Percentiles rank a stretch among this genome's conserved stretches.
Evolutionary conservation across 257 asterid species (phyloP).

Genomic region (Ajuga chamaepitys): DNA sequence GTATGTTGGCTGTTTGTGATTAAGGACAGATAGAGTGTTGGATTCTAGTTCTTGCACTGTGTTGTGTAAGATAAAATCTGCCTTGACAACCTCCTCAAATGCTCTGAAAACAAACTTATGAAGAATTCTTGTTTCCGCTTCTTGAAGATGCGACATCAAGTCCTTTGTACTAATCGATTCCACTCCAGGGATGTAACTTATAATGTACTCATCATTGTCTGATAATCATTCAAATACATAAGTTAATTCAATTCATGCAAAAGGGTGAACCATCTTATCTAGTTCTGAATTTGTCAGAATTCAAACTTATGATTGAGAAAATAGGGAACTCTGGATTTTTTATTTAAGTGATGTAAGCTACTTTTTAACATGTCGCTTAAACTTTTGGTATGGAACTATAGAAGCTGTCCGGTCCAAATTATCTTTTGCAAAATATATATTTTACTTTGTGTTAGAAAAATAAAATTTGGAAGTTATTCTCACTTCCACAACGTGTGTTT

Average conservation of each 20-base stretch:
- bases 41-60: slow-evolving; percentile 55
- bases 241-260: background rate
- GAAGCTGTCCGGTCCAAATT: too few species aligned
- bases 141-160: slow-evolving; percentile 28
- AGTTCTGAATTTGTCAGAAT: too few species aligned
- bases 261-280: too few species aligned
- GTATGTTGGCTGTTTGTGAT: slow-evolving; percentile 22
- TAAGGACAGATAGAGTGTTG: slow-evolving; percentile 27
- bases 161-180: slow-evolving; percentile 36
- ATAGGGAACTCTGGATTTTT: too few species aligned
- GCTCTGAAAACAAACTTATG: slow-evolving; percentile 30
- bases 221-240: background rate
- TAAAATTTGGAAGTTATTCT: too few species aligned
- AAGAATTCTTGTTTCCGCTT: slow-evolving; percentile 11
- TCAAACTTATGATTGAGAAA: too few species aligned
- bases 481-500: too few species aligned
- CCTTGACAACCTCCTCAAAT: slow-evolving; percentile 33
- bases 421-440: too few species aligned
- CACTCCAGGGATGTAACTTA: slow-evolving; percentile 57
- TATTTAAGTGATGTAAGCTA: too few species aligned
- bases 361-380: too few species aligned
- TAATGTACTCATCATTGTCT: slow-evolving; percentile 28
- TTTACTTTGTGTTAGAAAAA: too few species aligned
- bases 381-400: too few species aligned
- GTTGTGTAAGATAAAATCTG: slow-evolving; percentile 52